Conservation (phyloP, 2,329 filamentous ascomycete genomes). For the Sarocladium kiliense region DNA sequence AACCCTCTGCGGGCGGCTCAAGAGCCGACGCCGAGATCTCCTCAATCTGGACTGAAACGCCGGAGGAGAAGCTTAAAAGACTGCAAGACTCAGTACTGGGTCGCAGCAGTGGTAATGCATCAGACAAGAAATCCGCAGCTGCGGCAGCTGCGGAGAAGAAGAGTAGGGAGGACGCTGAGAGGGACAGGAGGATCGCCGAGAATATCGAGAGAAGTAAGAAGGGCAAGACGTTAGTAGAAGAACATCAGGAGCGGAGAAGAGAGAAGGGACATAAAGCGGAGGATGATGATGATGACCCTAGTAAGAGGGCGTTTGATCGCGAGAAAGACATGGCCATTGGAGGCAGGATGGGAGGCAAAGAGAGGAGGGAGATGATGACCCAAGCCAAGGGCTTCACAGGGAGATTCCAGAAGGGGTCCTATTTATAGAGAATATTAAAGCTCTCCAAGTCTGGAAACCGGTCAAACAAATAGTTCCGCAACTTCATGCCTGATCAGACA, state of each 20-base stretch:
- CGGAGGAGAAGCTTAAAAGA: conserved; percentile 77
- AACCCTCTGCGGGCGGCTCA: conserved; percentile 28
- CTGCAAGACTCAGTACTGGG: conserved; percentile 80
- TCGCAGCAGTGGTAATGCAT: conserved; percentile 30
- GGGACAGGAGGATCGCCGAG: conserved; percentile 39
- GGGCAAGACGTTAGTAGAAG: conserved; percentile 54
- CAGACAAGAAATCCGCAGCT: conserved; percentile 26
- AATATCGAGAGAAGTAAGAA: conserved; percentile 46
- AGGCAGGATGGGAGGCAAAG: conserved; percentile 63
- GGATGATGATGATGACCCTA: conserved; percentile 83
- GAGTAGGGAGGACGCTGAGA: conserved; percentile 51
- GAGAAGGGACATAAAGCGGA: conserved; percentile 30
- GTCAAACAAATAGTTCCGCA: no score
- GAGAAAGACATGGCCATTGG: conserved; percentile 90
- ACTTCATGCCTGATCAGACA: no score
- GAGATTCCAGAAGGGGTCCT: conserved; percentile 73
- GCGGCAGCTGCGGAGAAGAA: conserved; percentile 26
- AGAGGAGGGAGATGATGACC: conserved; percentile 73
- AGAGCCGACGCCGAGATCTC: conserved; percentile 32
- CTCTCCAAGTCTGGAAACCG: no score
- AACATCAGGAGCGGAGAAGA: conserved; percentile 39
- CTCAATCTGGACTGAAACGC: conserved; percentile 86
- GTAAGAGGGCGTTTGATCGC: conserved; percentile 78
- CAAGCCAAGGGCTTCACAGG: conserved; percentile 77
- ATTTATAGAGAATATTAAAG: conserved; percentile 32